phyloP scores from a whole-genome alignment of 345 rosid genomes.

The Gossypium anomalum region DNA sequence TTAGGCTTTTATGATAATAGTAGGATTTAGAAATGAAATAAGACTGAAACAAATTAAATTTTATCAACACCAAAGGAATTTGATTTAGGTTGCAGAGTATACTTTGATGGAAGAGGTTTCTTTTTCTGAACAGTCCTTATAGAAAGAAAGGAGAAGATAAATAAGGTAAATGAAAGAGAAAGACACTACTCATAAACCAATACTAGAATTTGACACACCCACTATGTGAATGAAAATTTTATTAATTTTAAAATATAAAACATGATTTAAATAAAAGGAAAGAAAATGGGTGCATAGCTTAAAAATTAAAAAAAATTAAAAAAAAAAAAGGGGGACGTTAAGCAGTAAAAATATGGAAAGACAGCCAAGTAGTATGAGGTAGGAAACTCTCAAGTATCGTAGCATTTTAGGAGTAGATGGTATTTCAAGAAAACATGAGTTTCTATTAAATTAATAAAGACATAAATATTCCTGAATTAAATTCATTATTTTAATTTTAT shows the following conservation, averaged over 20 bases:
- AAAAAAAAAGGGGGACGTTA: neutral
- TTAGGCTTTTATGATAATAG: neutral
- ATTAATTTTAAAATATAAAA: too few relatives aligned
- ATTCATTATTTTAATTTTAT: neutral
- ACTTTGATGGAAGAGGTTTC: neutral
- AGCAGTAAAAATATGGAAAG: neutral
- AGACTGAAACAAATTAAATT: neutral
- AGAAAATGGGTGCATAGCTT: too few relatives aligned
- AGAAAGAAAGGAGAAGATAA: neutral
- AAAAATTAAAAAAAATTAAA: too few relatives aligned
- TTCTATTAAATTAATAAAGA: neutral
- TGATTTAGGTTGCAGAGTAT: neutral
- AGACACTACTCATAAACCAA: neutral
- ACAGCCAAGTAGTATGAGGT: too few relatives aligned
- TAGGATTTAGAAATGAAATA: neutral
- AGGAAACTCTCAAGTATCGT: neutral
- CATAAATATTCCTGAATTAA: neutral
- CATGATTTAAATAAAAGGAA: too few relatives aligned
- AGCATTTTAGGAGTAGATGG: neutral
- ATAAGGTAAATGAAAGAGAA: neutral
- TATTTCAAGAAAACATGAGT: neutral
- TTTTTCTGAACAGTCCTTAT: neutral
- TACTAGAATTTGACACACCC: neutral
- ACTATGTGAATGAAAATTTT: too few relatives aligned
- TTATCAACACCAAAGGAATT: neutral